phyloP scores from a whole-genome alignment of 139 green algal genomes.

The Chlorella sp. region DNA sequence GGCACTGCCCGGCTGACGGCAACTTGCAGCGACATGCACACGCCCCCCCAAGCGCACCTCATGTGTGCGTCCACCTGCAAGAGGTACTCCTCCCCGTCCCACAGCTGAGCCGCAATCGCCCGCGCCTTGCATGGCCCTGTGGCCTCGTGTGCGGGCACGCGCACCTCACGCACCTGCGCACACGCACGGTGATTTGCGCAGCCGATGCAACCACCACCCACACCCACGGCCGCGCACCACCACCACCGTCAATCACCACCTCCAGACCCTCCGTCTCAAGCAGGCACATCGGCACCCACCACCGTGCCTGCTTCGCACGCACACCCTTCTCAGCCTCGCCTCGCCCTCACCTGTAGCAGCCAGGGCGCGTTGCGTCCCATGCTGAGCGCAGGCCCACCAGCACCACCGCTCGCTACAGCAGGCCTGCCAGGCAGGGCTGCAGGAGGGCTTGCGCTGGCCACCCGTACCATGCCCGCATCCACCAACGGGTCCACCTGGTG shows the following conservation, averaged over 20 bases:
- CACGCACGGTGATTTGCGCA: no score
- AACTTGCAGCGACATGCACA: no score
- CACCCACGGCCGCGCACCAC: no score
- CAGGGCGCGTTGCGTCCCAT: neutral
- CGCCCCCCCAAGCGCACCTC: constrained; percentile 25
- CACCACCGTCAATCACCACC: neutral
- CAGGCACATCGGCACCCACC: no score
- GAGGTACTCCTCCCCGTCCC: constrained; percentile 60
- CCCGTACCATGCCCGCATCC: constrained; percentile 26
- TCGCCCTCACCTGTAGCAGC: neutral
- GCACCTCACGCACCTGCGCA: constrained; percentile 59
- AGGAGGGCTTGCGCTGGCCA: constrained; percentile 28
- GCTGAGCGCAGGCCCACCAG: neutral
- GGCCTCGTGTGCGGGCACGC: constrained; percentile 38
- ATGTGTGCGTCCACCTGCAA: constrained; percentile 78
- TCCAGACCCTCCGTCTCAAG: no score
- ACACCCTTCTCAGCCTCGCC: neutral
- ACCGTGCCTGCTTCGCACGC: neutral
- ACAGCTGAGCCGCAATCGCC: constrained; percentile 50
- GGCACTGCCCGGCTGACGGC: no score
- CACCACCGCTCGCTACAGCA: neutral
- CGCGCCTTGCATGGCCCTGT: constrained; percentile 64
- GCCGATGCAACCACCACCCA: no score
- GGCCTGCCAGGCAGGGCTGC: no score
- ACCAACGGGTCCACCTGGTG: constrained; percentile 25